phyloP scores from a whole-genome alignment of 1,284 basidiomycete species.

The Spongiforma sp. region DNA sequence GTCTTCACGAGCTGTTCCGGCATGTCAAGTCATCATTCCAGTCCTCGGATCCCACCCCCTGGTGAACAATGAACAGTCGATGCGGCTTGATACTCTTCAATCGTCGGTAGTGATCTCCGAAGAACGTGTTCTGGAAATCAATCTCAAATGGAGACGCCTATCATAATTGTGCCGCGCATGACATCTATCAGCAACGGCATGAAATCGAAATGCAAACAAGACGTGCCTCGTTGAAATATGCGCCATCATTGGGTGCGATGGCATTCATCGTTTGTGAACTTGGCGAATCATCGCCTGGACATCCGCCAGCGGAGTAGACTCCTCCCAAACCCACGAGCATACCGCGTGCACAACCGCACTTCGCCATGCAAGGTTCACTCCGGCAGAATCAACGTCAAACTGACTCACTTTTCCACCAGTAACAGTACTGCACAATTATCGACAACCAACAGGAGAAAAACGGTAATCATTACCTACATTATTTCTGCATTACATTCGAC shows the following conservation, averaged over 20 bases:
- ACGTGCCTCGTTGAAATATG: conserved; percentile 50
- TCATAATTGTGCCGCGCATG: not conserved
- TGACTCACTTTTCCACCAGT: conserved; percentile 45
- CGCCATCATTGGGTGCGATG: conserved; percentile 39
- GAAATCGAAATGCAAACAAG: not conserved
- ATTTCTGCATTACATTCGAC: not conserved
- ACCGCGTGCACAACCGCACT: conserved; percentile 39
- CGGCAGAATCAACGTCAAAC: conserved; percentile 41
- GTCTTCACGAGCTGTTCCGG: too few species aligned
- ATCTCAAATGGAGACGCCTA: conserved; percentile 47
- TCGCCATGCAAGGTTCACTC: conserved; percentile 51
- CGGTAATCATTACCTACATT: not conserved
- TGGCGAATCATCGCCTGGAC: conserved; percentile 34
- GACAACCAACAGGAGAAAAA: not conserved
- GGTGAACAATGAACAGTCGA: not conserved
- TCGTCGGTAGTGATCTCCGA: conserved; percentile 46
- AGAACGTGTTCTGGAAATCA: conserved; percentile 47
- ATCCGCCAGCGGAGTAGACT: conserved; percentile 30
- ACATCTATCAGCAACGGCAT: not conserved
- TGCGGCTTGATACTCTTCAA: conserved; percentile 45
- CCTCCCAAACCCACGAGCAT: conserved; percentile 36
- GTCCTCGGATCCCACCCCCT: not conserved
- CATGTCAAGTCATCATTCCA: not conserved
- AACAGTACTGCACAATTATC: conserved; percentile 34
- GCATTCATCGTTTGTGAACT: conserved; percentile 28